Percentiles rank a stretch among this genome's conserved stretches.
phyloP scores from a whole-genome alignment of 805 yeast genomes.

The Spathaspora girioi region DNA sequence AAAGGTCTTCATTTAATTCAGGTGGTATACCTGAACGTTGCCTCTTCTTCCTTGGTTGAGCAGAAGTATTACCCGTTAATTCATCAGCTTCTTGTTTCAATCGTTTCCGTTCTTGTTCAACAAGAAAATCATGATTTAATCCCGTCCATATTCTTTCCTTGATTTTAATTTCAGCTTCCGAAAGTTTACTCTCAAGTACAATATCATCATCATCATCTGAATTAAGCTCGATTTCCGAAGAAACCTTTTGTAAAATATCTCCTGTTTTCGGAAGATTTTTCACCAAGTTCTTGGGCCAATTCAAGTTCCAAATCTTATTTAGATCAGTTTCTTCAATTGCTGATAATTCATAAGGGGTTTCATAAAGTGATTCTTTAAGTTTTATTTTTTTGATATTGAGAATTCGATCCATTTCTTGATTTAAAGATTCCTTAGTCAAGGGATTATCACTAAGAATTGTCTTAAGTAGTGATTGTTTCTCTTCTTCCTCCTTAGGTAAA shows the following conservation, averaged over 20 bases:
- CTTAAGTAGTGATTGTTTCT: conserved; percentile 6
- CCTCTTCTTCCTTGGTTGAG: conserved; percentile 41
- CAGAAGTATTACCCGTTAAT: conserved; percentile 66
- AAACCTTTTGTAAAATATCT: conserved; percentile 48
- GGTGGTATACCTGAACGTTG: conserved; percentile 11
- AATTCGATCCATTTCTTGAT: conserved; percentile 7
- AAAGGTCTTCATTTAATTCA: conserved; percentile 19
- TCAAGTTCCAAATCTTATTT: conserved; percentile 16
- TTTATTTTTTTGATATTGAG: conserved; percentile 11
- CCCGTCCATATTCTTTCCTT: conserved; percentile 91
- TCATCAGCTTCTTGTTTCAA: conserved; percentile 84
- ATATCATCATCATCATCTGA: conserved; percentile 79
- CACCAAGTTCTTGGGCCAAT: conserved; percentile 46
- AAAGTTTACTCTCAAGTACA: conserved; percentile 55
- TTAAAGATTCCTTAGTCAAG: conserved; percentile 4
- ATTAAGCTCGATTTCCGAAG: conserved; percentile 59
- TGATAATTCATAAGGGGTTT: conserved; percentile 28
- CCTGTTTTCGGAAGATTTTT: conserved; percentile 52
- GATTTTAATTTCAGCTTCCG: conserved; percentile 63
- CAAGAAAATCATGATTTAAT: conserved; percentile 76
- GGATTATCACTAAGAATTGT: conserved; percentile 6
- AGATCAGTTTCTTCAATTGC: conserved; percentile 13
- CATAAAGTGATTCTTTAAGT: conserved; percentile 18
- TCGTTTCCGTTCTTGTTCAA: conserved; percentile 81
- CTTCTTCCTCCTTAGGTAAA: conserved; percentile 6